A percentile compares a stretch with the other conserved stretches of the same genome.
These are phyloP conservation scores for Mycena sp. DNA, from an alignment of 1,284 basidiomycete species.

Conservation along the genomic window DNA sequence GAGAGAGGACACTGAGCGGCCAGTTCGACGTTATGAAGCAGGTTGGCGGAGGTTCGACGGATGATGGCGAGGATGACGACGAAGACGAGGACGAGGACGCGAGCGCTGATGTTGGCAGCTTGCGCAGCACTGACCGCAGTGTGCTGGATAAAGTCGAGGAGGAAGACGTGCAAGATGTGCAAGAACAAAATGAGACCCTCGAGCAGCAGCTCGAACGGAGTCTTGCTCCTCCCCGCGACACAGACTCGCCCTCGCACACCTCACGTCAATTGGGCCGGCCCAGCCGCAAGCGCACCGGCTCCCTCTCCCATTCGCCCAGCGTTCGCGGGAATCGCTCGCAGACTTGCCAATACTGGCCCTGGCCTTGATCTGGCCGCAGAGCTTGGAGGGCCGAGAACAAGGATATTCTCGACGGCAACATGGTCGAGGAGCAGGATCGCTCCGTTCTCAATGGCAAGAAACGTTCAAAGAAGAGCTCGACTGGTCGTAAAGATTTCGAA, in stretches of 20 bases:
- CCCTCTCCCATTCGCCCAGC: slow-evolving; percentile 55
- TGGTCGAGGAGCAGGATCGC: slow-evolving; percentile 61
- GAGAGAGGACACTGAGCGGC: slow-evolving; percentile 89
- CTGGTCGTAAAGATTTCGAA: slow-evolving; percentile 50
- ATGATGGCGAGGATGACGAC: slow-evolving; percentile 62
- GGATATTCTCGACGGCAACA: slow-evolving; percentile 68
- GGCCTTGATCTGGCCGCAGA: slow-evolving; percentile 91
- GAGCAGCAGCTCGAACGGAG: slow-evolving; percentile 49
- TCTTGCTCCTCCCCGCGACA: slow-evolving; percentile 46
- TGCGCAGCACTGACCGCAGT: slow-evolving; percentile 64
- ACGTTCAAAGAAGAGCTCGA: slow-evolving; percentile 62
- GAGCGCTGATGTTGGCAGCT: slow-evolving; percentile 60
- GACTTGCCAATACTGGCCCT: slow-evolving; percentile 86
- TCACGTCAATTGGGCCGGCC: slow-evolving; percentile 56
- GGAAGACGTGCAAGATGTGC: slow-evolving; percentile 60
- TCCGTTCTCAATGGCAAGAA: slow-evolving; percentile 53
- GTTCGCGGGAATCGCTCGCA: slow-evolving; percentile 79
- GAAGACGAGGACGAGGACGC: slow-evolving; percentile 50
- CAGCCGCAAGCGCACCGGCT: slow-evolving; percentile 62
- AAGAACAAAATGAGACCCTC: slow-evolving; percentile 45
- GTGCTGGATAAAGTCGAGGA: slow-evolving; percentile 67
- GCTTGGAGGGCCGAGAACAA: slow-evolving; percentile 87
- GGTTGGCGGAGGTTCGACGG: slow-evolving; percentile 63
- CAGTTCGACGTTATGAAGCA: slow-evolving; percentile 80
- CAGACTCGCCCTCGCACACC: slow-evolving; percentile 47